A percentile compares a stretch with the other conserved stretches of the same genome.
phyloP scores from a whole-genome alignment of 768 basidiomycete species.

The Serendipita sp. region DNA sequence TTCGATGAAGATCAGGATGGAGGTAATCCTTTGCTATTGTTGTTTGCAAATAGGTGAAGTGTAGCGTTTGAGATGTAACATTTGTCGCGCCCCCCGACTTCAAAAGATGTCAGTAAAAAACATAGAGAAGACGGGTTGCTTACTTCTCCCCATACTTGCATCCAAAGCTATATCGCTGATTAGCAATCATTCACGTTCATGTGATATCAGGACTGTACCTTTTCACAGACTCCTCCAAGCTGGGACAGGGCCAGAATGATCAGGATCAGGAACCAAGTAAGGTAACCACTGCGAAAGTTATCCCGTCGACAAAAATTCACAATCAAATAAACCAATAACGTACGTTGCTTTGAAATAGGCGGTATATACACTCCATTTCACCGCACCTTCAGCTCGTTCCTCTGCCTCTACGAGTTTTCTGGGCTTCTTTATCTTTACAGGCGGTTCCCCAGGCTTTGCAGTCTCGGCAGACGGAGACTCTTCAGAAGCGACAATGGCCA shows the following conservation, averaged over 20 bases:
- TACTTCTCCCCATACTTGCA: constrained; percentile 22
- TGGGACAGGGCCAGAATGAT: constrained; percentile 7
- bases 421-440: not conserved
- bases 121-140: not conserved
- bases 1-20: not conserved
- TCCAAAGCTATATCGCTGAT: constrained; percentile 15
- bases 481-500: not conserved
- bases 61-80: not conserved
- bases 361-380: constrained; percentile 15
- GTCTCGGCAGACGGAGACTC: not conserved
- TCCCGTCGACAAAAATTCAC: not conserved
- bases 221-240: constrained; percentile 11
- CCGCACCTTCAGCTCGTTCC: constrained; percentile 12
- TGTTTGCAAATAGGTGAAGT: not conserved
- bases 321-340: not conserved
- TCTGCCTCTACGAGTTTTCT: constrained; percentile 13
- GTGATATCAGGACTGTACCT: constrained; percentile 30
- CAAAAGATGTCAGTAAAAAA: not conserved
- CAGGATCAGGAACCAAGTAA: constrained; percentile 12
- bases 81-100: not conserved
- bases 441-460: not conserved
- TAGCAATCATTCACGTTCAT: not conserved
- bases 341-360: constrained; percentile 16
- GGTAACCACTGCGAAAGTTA: constrained; percentile 11
- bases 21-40: not conserved